Evolutionary conservation across 2,329 filamentous ascomycete genomes (phyloP), one percentile per base, ranked within the genome.

Genomic region (Xylaria multiplex): DNA sequence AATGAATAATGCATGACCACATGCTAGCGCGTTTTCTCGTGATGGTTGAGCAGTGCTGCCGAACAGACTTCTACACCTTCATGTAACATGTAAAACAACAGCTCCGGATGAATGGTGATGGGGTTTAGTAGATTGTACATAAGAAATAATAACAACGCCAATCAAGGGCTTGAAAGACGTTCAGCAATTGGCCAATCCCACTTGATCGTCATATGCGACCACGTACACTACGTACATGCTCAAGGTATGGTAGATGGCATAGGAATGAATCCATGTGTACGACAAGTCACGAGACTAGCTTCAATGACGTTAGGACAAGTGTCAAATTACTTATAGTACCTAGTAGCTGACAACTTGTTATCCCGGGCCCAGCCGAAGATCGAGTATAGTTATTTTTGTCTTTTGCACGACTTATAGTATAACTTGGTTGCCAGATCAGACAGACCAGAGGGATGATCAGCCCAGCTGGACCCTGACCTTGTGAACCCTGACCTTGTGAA

Each of bases 131-230:
- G 35, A 13, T 37, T 37, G 53, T 43, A 27, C 4, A 40, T 6
- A 50, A 40, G 6, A 27, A 43, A 45, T 13, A 53, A 30, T 42
- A 37, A n/a, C 49, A 55, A 46, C 37, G 24, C 62, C 58, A 65
- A 65, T 68, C 66, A 57, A 32, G 46, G 24, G 19, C 16, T 35
- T 19, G 14, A 19, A 30, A 35, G 37, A 56, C 37, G 42, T 50
- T 48, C 6, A 49, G 56, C 55, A 58, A 69, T 69, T 69, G 67
- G 43, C 67, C 65, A 69, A 69, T 69, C 67, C 55, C 58, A 58
- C 42, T 11, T 14, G 24, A 35, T 32, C 9, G 27, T 3, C 43
- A 50, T 50, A 49, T 50, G 46, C 45, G 9, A 46, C 45, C 45
- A 49, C 22, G 4, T 32, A 55, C 42, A 35, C 35, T 13, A 37